Evolutionary conservation across 805 yeast genomes (phyloP).

Genomic region (Clavispora phyllophila): DNA sequence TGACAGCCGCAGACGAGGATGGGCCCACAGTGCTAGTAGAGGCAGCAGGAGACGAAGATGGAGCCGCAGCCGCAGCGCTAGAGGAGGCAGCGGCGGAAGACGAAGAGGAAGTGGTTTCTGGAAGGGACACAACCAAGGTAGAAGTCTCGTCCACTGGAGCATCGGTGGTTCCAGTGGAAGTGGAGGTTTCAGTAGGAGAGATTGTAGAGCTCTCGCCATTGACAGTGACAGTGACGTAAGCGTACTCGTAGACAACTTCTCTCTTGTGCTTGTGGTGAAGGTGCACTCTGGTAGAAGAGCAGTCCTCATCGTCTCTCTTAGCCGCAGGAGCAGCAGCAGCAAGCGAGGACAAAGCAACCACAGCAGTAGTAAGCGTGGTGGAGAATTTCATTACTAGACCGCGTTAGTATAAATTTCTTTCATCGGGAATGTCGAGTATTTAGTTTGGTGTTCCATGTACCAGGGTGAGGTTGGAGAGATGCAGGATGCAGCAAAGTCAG

Average conservation of each 20-base stretch:
- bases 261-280: slow-evolving; percentile 59
- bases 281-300: slow-evolving; percentile 29
- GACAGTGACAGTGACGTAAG: slow-evolving; percentile 32
- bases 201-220: slow-evolving; percentile 45
- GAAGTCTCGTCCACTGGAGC: slow-evolving; percentile 2
- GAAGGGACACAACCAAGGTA: slow-evolving; percentile 5
- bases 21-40: slow-evolving; percentile 6
- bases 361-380: slow-evolving; percentile 6
- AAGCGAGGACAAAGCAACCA: slow-evolving; percentile 9
- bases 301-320: slow-evolving; percentile 10
- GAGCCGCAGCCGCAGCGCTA: slow-evolving; percentile 20
- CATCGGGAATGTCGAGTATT: not conserved
- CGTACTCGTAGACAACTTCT: slow-evolving; percentile 51
- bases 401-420: not conserved
- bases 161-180: slow-evolving; percentile 5
- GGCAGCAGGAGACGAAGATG: slow-evolving; percentile 15
- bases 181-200: slow-evolving; percentile 16
- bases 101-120: slow-evolving; percentile 14
- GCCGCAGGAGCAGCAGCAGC: slow-evolving; percentile 14
- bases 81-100: slow-evolving; percentile 14
- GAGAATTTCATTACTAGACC: not conserved
- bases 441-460: not conserved
- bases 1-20: not conserved
- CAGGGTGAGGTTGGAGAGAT: not conserved
- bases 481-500: not conserved